phyloP scores from a whole-genome alignment of 2,329 filamentous ascomycete species.

The Aspergillus sp. region DNA sequence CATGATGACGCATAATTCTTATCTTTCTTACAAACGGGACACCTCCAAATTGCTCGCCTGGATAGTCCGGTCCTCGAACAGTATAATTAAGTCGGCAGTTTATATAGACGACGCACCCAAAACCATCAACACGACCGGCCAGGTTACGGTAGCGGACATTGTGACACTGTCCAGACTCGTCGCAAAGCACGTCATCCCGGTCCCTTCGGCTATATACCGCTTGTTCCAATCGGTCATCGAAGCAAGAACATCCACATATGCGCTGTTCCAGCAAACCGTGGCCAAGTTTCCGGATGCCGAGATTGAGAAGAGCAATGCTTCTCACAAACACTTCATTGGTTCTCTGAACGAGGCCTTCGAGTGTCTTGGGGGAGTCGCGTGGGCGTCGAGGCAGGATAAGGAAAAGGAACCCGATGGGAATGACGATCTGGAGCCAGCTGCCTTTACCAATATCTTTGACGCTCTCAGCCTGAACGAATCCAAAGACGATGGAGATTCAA shows the following conservation, averaged over 20 bases:
- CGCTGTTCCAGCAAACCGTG: slow-evolving; percentile 4
- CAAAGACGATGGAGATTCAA: slow-evolving; percentile 8
- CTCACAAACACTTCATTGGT: slow-evolving; percentile 38
- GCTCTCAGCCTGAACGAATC: slow-evolving; percentile 13
- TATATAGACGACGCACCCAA: background rate
- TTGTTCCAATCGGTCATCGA: background rate
- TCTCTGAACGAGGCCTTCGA: slow-evolving; percentile 29
- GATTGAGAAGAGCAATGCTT: slow-evolving; percentile 29
- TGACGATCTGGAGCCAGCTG: background rate
- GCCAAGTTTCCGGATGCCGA: slow-evolving; percentile 25
- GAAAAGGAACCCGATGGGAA: slow-evolving; percentile 1
- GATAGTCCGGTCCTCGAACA: background rate
- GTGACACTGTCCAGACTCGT: background rate
- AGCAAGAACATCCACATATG: background rate
- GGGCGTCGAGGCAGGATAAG: slow-evolving; percentile 9
- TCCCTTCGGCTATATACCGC: background rate
- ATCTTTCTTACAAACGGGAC: background rate
- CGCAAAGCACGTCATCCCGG: background rate
- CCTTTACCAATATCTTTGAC: slow-evolving; percentile 17
- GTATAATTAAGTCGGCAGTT: background rate
- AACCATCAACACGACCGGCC: background rate
- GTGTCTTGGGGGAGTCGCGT: slow-evolving; percentile 24
- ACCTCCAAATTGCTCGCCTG: background rate
- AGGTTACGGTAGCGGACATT: background rate
- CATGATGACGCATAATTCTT: too few relatives aligned